Evolutionary conservation across 2,329 filamentous ascomycete genomes (phyloP), one percentile per base, ranked within the genome.

Genomic region (Colletotrichum tropicale): DNA sequence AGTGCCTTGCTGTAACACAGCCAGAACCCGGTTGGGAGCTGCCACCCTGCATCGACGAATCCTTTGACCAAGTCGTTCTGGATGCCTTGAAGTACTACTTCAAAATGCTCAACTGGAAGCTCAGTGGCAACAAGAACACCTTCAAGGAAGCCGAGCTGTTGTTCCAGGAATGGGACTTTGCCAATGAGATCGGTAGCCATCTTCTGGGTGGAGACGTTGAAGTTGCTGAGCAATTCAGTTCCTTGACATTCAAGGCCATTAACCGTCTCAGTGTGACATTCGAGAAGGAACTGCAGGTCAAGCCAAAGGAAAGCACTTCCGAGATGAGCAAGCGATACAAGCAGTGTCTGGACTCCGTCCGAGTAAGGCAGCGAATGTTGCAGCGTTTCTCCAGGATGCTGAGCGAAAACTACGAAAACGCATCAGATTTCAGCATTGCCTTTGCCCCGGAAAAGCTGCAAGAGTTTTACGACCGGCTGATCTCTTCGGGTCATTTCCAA

Each of bases 261-360:
- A 94, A 94, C 79, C 94, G 97, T 66, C 89, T 99, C 69, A 98
- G 95, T 81, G 91, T 93, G 76, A 97, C 97, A 21, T 99, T 98
- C 80, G 97, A 98, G 83, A 93, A 93, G 80, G 97, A 99, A 84
- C 88, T 98, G 66, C 94, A 96, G 78, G 91, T 94, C 71, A 94
- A 95, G 79, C 93, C 95, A 2, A 95, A 96, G 79, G 96, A 98
- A 85, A 94, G 93, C 72, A 92, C 93, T 1, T 87, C 92, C 10
- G 96, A 98, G 77, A 98, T 98, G 94, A 98, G 97, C 84, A 98
- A 98, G 87, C 92, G 97, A 61, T 99, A 98, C 88, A 98, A 98
- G 86, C 94, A 95, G 77, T 96, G 96, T 77, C 88, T 99, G 4
- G 97, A 99, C 83, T 98, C 97, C 1, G 98, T 98, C 26, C 95